A percentile compares a stretch with the other conserved stretches of the same genome.
Evolutionary conservation across 106 monocot genomes (phyloP).

Genomic region (Alisma plantagoaquatica): DNA sequence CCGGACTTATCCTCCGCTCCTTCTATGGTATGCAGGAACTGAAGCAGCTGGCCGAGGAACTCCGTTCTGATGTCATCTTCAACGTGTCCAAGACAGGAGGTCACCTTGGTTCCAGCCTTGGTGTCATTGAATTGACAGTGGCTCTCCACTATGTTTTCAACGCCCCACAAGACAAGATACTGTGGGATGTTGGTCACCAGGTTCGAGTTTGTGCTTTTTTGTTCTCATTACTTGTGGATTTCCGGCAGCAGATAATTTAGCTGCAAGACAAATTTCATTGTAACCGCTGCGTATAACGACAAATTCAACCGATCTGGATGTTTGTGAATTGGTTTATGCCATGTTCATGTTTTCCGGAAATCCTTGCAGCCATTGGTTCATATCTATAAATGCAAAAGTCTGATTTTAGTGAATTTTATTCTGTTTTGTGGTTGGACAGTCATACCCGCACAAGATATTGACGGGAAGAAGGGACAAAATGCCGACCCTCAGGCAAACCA

Average conservation of each 20-base stretch:
- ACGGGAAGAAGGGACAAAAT: conserved; percentile 87
- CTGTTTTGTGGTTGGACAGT: conserved; percentile 30
- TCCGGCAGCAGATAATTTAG: too few species aligned
- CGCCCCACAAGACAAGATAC: conserved; percentile 69
- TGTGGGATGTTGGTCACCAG: conserved; percentile 99
- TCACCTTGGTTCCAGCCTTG: conserved; percentile 88
- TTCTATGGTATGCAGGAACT: conserved; percentile 39
- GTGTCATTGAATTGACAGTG: conserved; percentile 77
- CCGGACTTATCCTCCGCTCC: too few species aligned
- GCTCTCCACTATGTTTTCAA: conserved; percentile 92
- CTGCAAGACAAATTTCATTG: too few species aligned
- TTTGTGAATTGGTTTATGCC: too few species aligned
- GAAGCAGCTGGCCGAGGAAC: conserved; percentile 76
- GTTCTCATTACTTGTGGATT: too few species aligned
- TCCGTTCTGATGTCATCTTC: conserved; percentile 88
- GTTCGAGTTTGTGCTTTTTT: conserved; percentile 12
- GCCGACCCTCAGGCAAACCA: conserved; percentile 82
- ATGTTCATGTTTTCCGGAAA: too few species aligned
- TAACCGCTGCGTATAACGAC: too few species aligned
- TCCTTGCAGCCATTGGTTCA: too few species aligned
- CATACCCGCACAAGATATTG: conserved; percentile 93
- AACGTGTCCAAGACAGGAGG: conserved; percentile 84
- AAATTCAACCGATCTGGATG: too few species aligned
- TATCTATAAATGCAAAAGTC: too few species aligned
- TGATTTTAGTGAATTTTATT: too few species aligned